Base-by-base conservation (phyloP, 495 filamentous ascomycete species). In the Aspergillus sclerotioniger region DNA sequence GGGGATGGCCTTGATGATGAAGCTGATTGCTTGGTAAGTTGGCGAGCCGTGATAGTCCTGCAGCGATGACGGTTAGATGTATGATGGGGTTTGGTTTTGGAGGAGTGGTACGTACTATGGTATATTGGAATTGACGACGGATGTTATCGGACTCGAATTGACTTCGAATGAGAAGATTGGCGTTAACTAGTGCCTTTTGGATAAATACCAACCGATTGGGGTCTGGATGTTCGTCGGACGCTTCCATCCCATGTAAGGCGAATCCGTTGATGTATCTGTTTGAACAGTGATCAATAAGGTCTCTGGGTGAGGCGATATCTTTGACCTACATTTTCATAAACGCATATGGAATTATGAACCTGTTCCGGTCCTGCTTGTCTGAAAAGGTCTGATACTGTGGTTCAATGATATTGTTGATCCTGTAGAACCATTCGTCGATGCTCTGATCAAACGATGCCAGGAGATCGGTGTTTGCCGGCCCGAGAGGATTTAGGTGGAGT, bases 351-450 rank as follows among this genome's bases (percentile, higher is more conserved):
- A 53, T 39, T 21, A 53, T 37, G 13, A 53, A 53, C 31, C 51
- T 15, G 33, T 53, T 53, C 13, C 51, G 51, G 16, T 53, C 51
- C 20, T 53, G 51, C 20, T 39, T 53, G 15, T 41, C 33, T 10
- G 31, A 12, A 53, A 53, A 53, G 16, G 51, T 53, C 32, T 53
- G 51, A 7, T 53, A 53, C 2, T 19, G 6, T 0, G 51, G 51
- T 16, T 53, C 51, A 6, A 53, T 39, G 17, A 17, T 53, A 21
- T 37, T 53, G 51, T 53, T 53, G 32, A 53, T 17, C 6, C 39
- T 35, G 32, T 53, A 25, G 32, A 53, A 53, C 51, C 51, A 53
- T 8, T 32, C 16, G 51, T 53, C 51, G 19, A 53, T 39, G 15
- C 33, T 37, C 32, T 53, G 31, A 21, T 53, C 31, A 25, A 53